Evolutionary conservation across 2,329 filamentous ascomycete species (phyloP), one percentile per base, ranked within the genome.

Genomic region (Penicillium sp.): DNA sequence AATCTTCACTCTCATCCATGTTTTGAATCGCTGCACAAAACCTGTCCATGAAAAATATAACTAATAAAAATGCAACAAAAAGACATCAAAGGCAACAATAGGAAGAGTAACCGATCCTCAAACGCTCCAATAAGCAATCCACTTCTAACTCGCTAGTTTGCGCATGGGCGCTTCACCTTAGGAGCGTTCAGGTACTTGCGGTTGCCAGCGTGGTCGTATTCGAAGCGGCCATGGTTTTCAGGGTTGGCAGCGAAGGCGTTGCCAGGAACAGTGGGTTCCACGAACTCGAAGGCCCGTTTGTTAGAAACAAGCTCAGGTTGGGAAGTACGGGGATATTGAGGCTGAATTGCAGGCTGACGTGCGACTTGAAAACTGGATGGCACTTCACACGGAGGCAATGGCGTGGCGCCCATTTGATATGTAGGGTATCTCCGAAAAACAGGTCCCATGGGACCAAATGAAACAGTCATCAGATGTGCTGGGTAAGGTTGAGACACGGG

Each of bases 171-270:
- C 36, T 53, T 60, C 6, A 42, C 43, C 33, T 53, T 53, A 7
- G 56, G 51, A 13, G 38, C 58, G 42, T 62, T 64, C 44, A 66
- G 45, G 44, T 65, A 65, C 6, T 45, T 31, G 15, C 57, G 42
- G 12, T 51, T 52, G 1, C 62, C 63, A 12, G 47, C n/a, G 1
- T 23, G 9, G 15, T 59, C 52, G 24, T 57, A 29, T 26, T 47
- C 15, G 53, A 62, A 67, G 24, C 63, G 56, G 9, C 49, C 58
- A 42, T 67, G 63, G 36, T 63, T 65, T 31, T 60, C 54, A 6
- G 63, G 62, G 33, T 67, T 66, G 34, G 58, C 52, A 15, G 61
- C 54, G 38, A 68, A 66, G 12, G 49, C 23, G 9, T 23, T 9
- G 28, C 28, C 9, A 10, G 66, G 61, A 4, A 57, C 48, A 7